These are phyloP conservation scores for Camelina hispida DNA, from an alignment of 345 rosid genomes.

Conservation along the genomic window DNA sequence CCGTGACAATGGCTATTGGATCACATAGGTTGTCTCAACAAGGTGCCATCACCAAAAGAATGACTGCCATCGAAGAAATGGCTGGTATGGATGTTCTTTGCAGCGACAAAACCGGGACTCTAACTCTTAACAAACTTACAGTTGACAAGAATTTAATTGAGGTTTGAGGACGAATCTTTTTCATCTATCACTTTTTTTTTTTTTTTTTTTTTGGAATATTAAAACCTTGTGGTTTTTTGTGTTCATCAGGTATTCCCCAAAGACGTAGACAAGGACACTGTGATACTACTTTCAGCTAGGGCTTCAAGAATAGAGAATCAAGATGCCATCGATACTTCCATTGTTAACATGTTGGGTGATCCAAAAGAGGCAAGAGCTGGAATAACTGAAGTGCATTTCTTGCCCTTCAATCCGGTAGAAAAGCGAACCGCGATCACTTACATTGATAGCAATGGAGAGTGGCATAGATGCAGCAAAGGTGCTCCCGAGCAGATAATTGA, in stretches of 20 bases:
- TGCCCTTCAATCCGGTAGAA: slow-evolving; percentile 87
- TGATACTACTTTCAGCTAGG: slow-evolving; percentile 74
- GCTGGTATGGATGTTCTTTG: slow-evolving; percentile 98
- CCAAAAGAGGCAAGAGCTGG: slow-evolving; percentile 89
- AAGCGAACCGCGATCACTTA: slow-evolving; percentile 88
- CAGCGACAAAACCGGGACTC: slow-evolving; percentile 96
- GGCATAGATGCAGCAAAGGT: slow-evolving; percentile 88
- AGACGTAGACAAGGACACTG: slow-evolving; percentile 54
- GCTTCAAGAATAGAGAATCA: slow-evolving; percentile 94
- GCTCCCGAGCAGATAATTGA: slow-evolving; percentile 76
- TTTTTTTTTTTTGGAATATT: neutral
- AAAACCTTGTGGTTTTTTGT: neutral
- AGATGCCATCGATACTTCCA: slow-evolving; percentile 95
- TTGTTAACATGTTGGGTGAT: slow-evolving; percentile 83
- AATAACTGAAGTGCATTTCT: slow-evolving; percentile 72
- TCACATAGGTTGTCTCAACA: slow-evolving; percentile 87
- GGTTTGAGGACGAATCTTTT: slow-evolving; percentile 45
- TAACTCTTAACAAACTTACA: slow-evolving; percentile 93
- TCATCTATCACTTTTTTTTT: too few species aligned
- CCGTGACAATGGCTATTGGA: slow-evolving; percentile 98
- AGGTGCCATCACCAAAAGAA: slow-evolving; percentile 97
- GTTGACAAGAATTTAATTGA: slow-evolving; percentile 83
- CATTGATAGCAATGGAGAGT: slow-evolving; percentile 61
- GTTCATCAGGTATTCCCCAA: slow-evolving; percentile 57
- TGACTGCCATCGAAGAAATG: slow-evolving; percentile 99